Percentiles rank a stretch among this genome's conserved stretches.
phyloP scores from a whole-genome alignment of 345 rosid genomes.

The Populus pruinosa region DNA sequence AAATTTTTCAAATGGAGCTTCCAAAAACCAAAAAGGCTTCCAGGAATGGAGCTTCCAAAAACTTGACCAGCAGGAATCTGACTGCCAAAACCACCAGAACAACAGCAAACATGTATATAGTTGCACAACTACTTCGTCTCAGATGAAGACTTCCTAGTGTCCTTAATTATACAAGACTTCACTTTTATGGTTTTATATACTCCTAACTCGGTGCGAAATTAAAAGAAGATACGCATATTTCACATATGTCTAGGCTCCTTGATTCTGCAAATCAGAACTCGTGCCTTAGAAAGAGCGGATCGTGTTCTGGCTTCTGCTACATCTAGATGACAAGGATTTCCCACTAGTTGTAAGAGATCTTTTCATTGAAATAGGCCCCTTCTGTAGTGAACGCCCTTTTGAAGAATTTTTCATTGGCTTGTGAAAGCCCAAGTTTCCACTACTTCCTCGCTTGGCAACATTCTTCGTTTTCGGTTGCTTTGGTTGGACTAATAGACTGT shows the following conservation, averaged over 20 bases:
- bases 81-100: not conserved
- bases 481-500: not conserved
- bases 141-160: not conserved
- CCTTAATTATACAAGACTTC: not conserved
- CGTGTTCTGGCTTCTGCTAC: slow-evolving; percentile 27
- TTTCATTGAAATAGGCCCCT: slow-evolving; percentile 37
- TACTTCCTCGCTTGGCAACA: slow-evolving; percentile 6
- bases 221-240: not conserved
- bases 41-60: not conserved
- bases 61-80: not conserved
- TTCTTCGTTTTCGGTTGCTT: slow-evolving; percentile 22
- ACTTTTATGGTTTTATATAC: not conserved
- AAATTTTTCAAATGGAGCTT: too few relatives aligned
- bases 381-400: slow-evolving; percentile 35
- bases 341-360: slow-evolving; percentile 37
- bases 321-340: slow-evolving; percentile 31
- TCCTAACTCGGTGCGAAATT: not conserved
- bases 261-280: not conserved
- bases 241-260: not conserved
- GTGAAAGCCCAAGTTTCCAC: slow-evolving; percentile 25
- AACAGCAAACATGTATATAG: not conserved
- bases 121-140: not conserved
- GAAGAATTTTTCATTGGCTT: slow-evolving; percentile 35
- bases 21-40: too few relatives aligned
- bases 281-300: slow-evolving; percentile 18